Evolutionary conservation across 129 eudicot species (phyloP).

Genomic region (Scalesia atractyloides): DNA sequence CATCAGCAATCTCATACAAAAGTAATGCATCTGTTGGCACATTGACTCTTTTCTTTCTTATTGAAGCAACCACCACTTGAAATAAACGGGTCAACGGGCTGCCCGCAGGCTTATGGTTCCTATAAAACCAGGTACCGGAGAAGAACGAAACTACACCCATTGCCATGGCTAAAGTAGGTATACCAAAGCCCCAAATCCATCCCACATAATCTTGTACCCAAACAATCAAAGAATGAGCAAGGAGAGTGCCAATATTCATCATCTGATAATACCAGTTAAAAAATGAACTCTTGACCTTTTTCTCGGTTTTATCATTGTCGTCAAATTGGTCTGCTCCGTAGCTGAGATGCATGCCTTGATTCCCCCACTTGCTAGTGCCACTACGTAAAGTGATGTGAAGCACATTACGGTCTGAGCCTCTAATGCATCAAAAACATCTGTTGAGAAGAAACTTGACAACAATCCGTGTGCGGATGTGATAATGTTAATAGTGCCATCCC

Average conservation of each 20-base stretch:
- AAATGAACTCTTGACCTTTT: conserved; percentile 34
- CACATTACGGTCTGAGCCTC: conserved; percentile 11
- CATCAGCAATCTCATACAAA: conserved; percentile 35
- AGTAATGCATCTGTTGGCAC: conserved; percentile 25
- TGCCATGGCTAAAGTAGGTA: conserved; percentile 41
- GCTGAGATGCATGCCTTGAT: conserved; percentile 37
- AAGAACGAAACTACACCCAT: conserved; percentile 32
- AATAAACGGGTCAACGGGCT: conserved; percentile 37
- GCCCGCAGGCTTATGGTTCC: conserved; percentile 42
- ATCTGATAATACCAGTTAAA: conserved; percentile 36
- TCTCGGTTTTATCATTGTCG: conserved; percentile 24
- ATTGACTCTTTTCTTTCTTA: conserved; percentile 25
- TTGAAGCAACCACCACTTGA: conserved; percentile 39
- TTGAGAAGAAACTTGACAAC: conserved; percentile 12
- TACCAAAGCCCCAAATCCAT: conserved; percentile 45
- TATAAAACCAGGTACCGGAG: conserved; percentile 34
- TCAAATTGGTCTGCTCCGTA: conserved; percentile 43
- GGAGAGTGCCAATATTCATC: conserved; percentile 39
- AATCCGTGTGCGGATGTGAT: conserved; percentile 18
- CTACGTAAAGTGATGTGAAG: conserved; percentile 34
- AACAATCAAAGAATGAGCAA: conserved; percentile 36
- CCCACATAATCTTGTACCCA: conserved; percentile 45
- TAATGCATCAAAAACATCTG: conserved; percentile 16
- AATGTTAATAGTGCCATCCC: conserved; percentile 39
- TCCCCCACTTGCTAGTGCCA: conserved; percentile 45